These are phyloP conservation scores for Kregervanrija pseudodelftensis DNA, from an alignment of 805 yeast species.

Conservation along the genomic window DNA sequence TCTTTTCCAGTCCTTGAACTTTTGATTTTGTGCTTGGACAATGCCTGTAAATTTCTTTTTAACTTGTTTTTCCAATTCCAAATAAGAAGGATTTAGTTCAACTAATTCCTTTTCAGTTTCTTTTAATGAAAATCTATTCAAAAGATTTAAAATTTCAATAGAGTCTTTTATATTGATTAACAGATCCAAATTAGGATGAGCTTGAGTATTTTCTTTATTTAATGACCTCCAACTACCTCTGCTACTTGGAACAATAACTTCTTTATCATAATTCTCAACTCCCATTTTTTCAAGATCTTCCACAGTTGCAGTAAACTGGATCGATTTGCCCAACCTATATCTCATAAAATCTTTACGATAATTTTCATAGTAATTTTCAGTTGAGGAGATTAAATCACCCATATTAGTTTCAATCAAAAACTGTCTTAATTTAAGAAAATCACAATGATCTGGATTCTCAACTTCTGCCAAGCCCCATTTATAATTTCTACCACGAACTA, in stretches of 20 bases:
- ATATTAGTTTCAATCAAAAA: constrained; percentile 62
- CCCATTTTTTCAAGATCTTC: constrained; percentile 11
- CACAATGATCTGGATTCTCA: constrained; percentile 72
- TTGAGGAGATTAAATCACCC: constrained; percentile 70
- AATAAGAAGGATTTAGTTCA: constrained; percentile 40
- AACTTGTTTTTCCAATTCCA: constrained; percentile 36
- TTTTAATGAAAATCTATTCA: constrained; percentile 30
- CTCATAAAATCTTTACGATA: constrained; percentile 53
- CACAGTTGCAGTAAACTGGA: constrained; percentile 13
- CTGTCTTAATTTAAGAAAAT: constrained; percentile 57
- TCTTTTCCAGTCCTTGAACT: constrained; percentile 57
- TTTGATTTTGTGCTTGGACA: constrained; percentile 43
- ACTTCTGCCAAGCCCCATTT: constrained; percentile 85
- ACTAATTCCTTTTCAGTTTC: constrained; percentile 33
- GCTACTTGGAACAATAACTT: constrained; percentile 17
- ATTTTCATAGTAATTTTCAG: constrained; percentile 70
- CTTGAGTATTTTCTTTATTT: constrained; percentile 7
- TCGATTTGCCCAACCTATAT: constrained; percentile 24
- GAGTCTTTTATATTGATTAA: constrained; percentile 21
- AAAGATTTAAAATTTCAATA: constrained; percentile 31
- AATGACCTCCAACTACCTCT: constrained; percentile 21
- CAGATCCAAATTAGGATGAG: constrained; percentile 24
- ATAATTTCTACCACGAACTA: constrained; percentile 69
- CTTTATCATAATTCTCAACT: constrained; percentile 13
- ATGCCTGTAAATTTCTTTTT: constrained; percentile 37